These are phyloP conservation scores for Aurantiochytrium sp. DNA, from an alignment of 108 stramenopile genomes.

Conservation along the genomic window DNA sequence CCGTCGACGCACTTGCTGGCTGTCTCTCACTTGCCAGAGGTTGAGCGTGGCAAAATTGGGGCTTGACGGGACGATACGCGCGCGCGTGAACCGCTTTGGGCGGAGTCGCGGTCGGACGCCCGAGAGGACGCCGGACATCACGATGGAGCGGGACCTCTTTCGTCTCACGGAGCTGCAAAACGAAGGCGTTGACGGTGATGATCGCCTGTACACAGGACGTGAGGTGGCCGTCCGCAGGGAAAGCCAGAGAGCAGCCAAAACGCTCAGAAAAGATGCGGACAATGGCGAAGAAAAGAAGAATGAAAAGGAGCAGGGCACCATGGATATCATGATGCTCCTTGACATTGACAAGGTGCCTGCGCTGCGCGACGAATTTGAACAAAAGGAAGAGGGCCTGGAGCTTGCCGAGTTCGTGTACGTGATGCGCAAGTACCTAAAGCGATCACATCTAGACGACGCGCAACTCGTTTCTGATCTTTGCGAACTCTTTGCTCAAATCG, in stretches of 20 bases:
- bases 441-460: neutral
- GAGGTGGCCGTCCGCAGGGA: neutral
- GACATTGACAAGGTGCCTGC: conserved; percentile 16
- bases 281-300: neutral
- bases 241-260: neutral
- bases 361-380: conserved; percentile 19
- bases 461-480: conserved; percentile 26
- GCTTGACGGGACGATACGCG: too few species aligned
- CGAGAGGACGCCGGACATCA: too few species aligned
- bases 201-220: neutral
- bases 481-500: conserved; percentile 42
- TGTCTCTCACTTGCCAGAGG: too few species aligned
- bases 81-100: too few species aligned
- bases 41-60: too few species aligned
- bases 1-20: too few species aligned
- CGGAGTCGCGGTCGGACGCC: too few species aligned
- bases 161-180: neutral
- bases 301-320: neutral
- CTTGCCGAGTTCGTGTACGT: conserved; percentile 25
- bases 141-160: neutral
- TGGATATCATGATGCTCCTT: conserved; percentile 26
- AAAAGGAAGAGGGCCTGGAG: neutral
- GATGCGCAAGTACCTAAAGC: neutral
- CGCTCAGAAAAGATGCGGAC: neutral
- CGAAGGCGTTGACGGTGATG: neutral